phyloP scores from a whole-genome alignment of 345 rosid species.

The Mercurialis annua region DNA sequence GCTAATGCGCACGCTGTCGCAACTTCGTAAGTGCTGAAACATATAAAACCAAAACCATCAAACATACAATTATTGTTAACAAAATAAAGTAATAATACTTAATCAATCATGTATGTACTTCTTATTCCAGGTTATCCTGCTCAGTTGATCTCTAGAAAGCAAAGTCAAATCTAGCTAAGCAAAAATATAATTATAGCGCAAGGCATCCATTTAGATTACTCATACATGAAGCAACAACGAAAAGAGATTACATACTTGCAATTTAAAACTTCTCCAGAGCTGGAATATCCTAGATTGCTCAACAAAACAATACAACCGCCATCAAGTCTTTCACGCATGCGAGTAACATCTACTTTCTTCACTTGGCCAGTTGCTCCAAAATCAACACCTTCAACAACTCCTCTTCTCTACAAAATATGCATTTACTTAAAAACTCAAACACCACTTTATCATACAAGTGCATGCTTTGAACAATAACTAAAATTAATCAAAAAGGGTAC shows the following conservation, averaged over 20 bases:
- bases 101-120: not conserved
- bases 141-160: not conserved
- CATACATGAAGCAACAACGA: not conserved
- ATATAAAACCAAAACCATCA: constrained; percentile 17
- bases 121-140: not conserved
- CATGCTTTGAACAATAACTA: not conserved
- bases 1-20: constrained; percentile 99
- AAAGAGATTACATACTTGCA: constrained; percentile 72
- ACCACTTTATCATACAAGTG: not conserved
- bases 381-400: constrained; percentile 90
- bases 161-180: not conserved
- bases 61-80: not conserved
- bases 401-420: constrained; percentile 68
- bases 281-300: constrained; percentile 91
- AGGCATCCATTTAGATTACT: not conserved
- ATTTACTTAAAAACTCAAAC: constrained; percentile 13
- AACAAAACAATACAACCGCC: constrained; percentile 73
- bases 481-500: constrained; percentile 28
- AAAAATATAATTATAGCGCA: not conserved
- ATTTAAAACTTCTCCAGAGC: constrained; percentile 93
- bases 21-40: constrained; percentile 89
- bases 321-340: constrained; percentile 86
- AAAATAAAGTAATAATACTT: not conserved
- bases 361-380: constrained; percentile 97
- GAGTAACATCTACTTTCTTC: constrained; percentile 79